phyloP scores from a whole-genome alignment of 306 rosid species.

The Begonia loranthoides region DNA sequence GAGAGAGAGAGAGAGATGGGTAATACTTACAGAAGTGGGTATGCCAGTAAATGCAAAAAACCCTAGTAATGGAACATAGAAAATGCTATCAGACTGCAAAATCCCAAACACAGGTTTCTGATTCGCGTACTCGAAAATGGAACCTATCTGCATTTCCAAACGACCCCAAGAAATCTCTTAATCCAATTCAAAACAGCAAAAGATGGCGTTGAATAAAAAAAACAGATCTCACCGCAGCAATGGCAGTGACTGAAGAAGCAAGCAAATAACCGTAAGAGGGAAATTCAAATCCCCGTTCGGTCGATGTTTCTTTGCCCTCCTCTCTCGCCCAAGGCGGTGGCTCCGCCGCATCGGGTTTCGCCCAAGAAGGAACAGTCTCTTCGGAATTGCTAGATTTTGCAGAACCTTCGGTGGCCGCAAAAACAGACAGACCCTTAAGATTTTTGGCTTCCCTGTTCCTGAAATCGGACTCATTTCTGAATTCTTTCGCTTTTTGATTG shows the following conservation, averaged over 20 bases:
- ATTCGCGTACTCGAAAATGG: slow-evolving; percentile 80
- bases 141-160: slow-evolving; percentile 52
- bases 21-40: slow-evolving; percentile 61
- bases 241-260: slow-evolving; percentile 81
- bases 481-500: slow-evolving; percentile 5
- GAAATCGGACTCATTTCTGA: background rate
- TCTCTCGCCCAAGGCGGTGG: slow-evolving; percentile 90
- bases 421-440: slow-evolving; percentile 18
- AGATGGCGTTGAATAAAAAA: background rate
- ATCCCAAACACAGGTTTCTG: slow-evolving; percentile 77
- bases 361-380: slow-evolving; percentile 76
- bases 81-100: slow-evolving; percentile 55
- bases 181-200: background rate
- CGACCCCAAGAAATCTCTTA: background rate
- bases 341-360: slow-evolving; percentile 69
- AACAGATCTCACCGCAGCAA: slow-evolving; percentile 74
- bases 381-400: slow-evolving; percentile 70
- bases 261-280: slow-evolving; percentile 65
- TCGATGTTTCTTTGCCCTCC: slow-evolving; percentile 24
- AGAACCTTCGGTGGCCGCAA: slow-evolving; percentile 61
- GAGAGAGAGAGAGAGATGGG: slow-evolving; percentile 2
- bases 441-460: slow-evolving; percentile 7
- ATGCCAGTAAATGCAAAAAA: slow-evolving; percentile 78
- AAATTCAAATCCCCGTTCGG: slow-evolving; percentile 31
- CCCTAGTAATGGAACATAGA: slow-evolving; percentile 86